A percentile compares a stretch with the other conserved stretches of the same genome.
Conservation (phyloP, 306 rosid species). For the Trifolium pratense region DNA sequence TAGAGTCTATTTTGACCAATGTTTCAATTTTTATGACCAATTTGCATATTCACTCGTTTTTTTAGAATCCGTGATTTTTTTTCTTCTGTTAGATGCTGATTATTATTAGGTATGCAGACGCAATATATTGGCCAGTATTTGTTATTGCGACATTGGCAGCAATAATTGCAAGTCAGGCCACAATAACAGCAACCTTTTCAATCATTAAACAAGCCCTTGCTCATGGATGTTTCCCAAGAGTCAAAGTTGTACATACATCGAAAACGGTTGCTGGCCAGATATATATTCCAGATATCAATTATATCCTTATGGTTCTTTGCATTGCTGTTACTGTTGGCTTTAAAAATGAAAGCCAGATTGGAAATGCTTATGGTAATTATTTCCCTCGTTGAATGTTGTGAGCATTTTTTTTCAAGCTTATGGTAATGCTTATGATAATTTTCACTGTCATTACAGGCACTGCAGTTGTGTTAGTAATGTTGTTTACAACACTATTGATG, state of each 20-base stretch:
- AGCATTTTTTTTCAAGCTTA: too few species aligned
- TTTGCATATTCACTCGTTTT: background rate
- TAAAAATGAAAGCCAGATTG: conserved; percentile 81
- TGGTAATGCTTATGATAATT: conserved; percentile 96
- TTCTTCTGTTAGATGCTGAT: conserved; percentile 26
- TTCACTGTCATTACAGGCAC: conserved; percentile 76
- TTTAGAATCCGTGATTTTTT: background rate
- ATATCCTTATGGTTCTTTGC: conserved; percentile 96
- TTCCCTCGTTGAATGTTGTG: too few species aligned
- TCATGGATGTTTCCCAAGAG: conserved; percentile 95
- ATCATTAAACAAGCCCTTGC: conserved; percentile 95
- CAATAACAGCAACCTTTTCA: conserved; percentile 86
- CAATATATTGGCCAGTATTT: conserved; percentile 90
- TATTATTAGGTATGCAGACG: conserved; percentile 47
- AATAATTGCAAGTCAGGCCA: conserved; percentile 91
- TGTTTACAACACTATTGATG: conserved; percentile 89
- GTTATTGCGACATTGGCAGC: conserved; percentile 90
- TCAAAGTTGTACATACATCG: conserved; percentile 89
- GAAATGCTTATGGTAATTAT: conserved; percentile 96
- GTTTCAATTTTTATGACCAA: too few species aligned
- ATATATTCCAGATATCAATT: conserved; percentile 87
- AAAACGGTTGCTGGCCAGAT: conserved; percentile 79
- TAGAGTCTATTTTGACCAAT: too few species aligned
- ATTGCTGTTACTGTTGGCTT: conserved; percentile 90
- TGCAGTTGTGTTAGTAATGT: conserved; percentile 85